These are phyloP conservation scores for Diversispora eburnea DNA, from an alignment of 192 early-diverging fungal genomes.

Conservation along the genomic window DNA sequence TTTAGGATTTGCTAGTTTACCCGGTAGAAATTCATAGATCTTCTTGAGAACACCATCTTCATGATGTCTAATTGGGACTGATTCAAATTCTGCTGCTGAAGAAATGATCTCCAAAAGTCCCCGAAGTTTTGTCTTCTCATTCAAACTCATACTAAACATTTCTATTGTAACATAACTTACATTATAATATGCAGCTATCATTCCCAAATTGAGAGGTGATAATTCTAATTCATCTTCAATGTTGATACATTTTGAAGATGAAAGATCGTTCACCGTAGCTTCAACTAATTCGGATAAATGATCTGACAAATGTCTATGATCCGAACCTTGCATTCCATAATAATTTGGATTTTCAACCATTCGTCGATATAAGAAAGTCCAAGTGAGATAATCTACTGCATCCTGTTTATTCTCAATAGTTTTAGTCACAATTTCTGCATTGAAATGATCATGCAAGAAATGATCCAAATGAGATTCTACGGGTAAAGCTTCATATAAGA, in stretches of 20 bases:
- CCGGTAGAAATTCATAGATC: constrained; percentile 79
- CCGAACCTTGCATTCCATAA: constrained; percentile 83
- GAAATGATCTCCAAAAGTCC: constrained; percentile 93
- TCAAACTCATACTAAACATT: constrained; percentile 86
- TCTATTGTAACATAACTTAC: constrained; percentile 93
- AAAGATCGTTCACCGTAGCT: constrained; percentile 79
- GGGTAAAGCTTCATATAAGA: constrained; percentile 92
- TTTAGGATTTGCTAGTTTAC: constrained; percentile 64
- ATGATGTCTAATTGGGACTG: constrained; percentile 89
- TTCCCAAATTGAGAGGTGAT: constrained; percentile 85
- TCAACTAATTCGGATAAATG: constrained; percentile 96
- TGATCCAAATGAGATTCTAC: constrained; percentile 94
- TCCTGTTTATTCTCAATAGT: constrained; percentile 97
- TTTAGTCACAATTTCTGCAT: constrained; percentile 92
- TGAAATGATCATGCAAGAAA: constrained; percentile 95
- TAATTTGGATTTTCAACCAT: constrained; percentile 97
- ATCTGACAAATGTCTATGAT: constrained; percentile 85
- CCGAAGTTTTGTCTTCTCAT: constrained; percentile 79
- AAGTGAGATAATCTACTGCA: constrained; percentile 97
- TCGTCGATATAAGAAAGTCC: constrained; percentile 97
- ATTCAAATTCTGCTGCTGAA: constrained; percentile 89
- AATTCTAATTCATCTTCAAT: constrained; percentile 72
- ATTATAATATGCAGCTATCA: constrained; percentile 98
- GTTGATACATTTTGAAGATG: constrained; percentile 78
- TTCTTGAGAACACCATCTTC: constrained; percentile 78